Evolutionary conservation across 192 early-diverging fungal genomes (phyloP).

Genomic region (Entomortierella beljakovae): DNA sequence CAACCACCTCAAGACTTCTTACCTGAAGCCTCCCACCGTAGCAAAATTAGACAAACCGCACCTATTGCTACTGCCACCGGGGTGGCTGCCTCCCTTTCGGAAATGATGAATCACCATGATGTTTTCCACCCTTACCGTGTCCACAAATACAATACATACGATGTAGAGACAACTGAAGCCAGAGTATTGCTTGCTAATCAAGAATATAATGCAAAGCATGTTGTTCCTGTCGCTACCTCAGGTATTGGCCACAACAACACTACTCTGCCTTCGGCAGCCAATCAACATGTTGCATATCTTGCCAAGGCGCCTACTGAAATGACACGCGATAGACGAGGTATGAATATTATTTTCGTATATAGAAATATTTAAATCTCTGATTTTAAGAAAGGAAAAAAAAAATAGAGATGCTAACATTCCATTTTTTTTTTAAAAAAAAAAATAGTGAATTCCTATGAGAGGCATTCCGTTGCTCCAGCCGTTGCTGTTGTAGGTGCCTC

Average conservation of each 20-base stretch:
- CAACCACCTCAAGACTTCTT: slow-evolving; percentile 5
- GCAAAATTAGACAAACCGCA: background rate
- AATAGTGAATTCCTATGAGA: too few relatives aligned
- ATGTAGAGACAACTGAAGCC: slow-evolving; percentile 5
- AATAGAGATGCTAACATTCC: too few relatives aligned
- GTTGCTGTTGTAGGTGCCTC: too few relatives aligned
- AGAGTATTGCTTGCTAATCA: slow-evolving; percentile 7
- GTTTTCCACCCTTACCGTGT: slow-evolving; percentile 3
- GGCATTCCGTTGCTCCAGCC: too few relatives aligned
- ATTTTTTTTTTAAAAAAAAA: too few relatives aligned
- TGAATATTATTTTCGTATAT: too few relatives aligned
- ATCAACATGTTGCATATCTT: too few relatives aligned
- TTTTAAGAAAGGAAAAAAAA: too few relatives aligned
- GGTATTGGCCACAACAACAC: background rate
- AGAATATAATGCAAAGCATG: slow-evolving; percentile 6
- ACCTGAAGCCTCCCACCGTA: background rate
- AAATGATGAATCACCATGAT: background rate
- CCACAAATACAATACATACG: slow-evolving; percentile 18
- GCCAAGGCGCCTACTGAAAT: too few relatives aligned
- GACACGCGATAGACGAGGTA: too few relatives aligned
- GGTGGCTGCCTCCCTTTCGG: background rate
- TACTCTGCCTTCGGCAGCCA: background rate
- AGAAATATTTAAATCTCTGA: too few relatives aligned
- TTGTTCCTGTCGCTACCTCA: background rate
- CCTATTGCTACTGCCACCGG: background rate